Evolutionary conservation across 148 eudicot genomes (phyloP).

Genomic region (Arctostaphylos glauca): DNA sequence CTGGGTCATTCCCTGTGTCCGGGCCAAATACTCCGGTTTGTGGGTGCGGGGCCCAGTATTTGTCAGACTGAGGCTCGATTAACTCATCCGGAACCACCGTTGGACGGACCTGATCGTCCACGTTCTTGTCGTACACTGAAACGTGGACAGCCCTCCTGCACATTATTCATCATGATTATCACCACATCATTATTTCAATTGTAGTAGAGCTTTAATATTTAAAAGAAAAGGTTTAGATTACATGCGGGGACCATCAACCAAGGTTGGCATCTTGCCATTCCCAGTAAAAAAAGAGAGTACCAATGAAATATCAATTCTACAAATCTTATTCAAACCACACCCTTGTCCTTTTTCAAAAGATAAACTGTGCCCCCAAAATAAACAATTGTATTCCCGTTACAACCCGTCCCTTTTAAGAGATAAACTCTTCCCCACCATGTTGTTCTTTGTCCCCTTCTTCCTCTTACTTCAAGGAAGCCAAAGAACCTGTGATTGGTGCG

Average conservation of each 20-base stretch:
- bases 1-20: conserved; percentile 27
- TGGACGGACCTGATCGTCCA: conserved; percentile 58
- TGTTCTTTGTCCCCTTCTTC: not conserved
- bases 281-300: not conserved
- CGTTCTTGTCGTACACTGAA: conserved; percentile 75
- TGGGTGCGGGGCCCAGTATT: conserved; percentile 90
- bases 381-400: not conserved
- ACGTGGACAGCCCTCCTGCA: conserved; percentile 63
- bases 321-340: too few species aligned
- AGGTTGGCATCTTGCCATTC: not conserved
- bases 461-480: not conserved
- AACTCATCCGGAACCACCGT: conserved; percentile 63
- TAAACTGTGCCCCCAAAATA: not conserved
- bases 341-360: not conserved
- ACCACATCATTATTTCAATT: not conserved
- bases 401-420: not conserved
- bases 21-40: conserved; percentile 89
- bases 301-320: not conserved
- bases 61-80: conserved; percentile 40
- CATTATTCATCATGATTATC: not conserved
- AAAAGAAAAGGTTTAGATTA: not conserved
- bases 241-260: not conserved
- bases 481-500: not conserved
- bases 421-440: not conserved
- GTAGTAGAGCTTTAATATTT: not conserved